Evolutionary conservation across 306 rosid genomes (phyloP).

Genomic region (Acacia acuminata): DNA sequence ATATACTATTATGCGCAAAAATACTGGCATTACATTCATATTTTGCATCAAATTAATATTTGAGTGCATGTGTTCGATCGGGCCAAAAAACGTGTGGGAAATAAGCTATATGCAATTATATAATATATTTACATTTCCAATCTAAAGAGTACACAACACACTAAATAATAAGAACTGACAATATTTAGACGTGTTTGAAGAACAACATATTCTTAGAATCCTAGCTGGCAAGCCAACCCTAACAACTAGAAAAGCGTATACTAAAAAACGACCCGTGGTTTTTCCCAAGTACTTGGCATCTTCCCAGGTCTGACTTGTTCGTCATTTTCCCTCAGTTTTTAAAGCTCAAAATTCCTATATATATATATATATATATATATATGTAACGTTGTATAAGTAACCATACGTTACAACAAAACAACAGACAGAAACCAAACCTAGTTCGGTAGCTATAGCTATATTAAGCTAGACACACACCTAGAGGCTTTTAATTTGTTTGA

Average conservation of each 20-base stretch:
- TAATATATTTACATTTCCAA: background rate
- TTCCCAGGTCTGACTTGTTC: background rate
- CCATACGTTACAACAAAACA: background rate
- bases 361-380: background rate
- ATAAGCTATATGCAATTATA: background rate
- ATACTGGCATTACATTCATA: background rate
- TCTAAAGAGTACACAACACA: background rate
- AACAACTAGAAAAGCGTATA: background rate
- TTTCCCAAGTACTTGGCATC: background rate
- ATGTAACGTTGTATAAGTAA: background rate
- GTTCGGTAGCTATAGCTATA: background rate
- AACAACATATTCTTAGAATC: background rate
- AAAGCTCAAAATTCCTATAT: background rate
- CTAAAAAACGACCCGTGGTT: background rate
- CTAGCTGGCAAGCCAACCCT: background rate
- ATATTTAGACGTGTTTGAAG: background rate
- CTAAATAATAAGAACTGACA: background rate
- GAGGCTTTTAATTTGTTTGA: background rate
- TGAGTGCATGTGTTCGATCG: background rate
- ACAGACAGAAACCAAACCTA: background rate
- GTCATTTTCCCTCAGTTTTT: background rate
- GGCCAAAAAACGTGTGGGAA: background rate
- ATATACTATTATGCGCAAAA: background rate
- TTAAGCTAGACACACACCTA: no score
- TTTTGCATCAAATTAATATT: background rate